Conservation (phyloP, 1,139 yeast genomes). For the Hemisphaericaspora subhashii region DNA sequence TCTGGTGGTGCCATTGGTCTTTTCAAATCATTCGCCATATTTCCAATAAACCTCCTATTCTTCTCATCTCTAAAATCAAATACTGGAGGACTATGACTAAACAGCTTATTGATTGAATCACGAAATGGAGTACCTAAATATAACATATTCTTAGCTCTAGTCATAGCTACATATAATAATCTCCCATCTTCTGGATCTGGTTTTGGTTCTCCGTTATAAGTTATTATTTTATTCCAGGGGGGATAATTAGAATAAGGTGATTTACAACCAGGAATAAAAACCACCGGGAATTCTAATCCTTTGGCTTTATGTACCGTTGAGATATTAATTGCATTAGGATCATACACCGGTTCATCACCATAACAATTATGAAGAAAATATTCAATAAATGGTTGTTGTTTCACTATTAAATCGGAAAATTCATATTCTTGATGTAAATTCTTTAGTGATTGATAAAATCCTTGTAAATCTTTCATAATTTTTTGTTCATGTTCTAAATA, state of each 20-base stretch:
- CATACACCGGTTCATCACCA: constrained; percentile 36
- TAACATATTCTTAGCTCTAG: constrained; percentile 58
- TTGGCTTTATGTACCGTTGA: constrained; percentile 73
- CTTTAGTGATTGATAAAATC: constrained; percentile 29
- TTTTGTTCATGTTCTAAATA: constrained; percentile 9
- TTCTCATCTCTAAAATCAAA: not conserved
- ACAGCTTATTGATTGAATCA: not conserved
- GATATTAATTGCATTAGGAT: constrained; percentile 40
- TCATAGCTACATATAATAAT: constrained; percentile 61
- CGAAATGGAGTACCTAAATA: constrained; percentile 29
- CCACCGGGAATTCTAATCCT: constrained; percentile 71
- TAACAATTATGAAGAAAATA: constrained; percentile 47
- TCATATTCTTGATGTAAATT: constrained; percentile 21
- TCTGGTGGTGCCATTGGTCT: constrained; percentile 6
- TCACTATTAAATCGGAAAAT: constrained; percentile 5
- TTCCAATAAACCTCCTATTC: constrained; percentile 2
- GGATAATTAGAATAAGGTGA: constrained; percentile 8
- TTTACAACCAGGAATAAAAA: constrained; percentile 49
- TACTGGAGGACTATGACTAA: not conserved
- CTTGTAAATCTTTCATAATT: constrained; percentile 20
- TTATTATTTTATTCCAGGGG: constrained; percentile 8
- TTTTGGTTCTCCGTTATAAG: not conserved
- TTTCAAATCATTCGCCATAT: constrained; percentile 10
- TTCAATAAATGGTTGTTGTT: constrained; percentile 33
- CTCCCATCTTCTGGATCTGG: constrained; percentile 24